Conservation (phyloP, 2,329 filamentous ascomycete genomes). For the Aspergillus flavus region DNA sequence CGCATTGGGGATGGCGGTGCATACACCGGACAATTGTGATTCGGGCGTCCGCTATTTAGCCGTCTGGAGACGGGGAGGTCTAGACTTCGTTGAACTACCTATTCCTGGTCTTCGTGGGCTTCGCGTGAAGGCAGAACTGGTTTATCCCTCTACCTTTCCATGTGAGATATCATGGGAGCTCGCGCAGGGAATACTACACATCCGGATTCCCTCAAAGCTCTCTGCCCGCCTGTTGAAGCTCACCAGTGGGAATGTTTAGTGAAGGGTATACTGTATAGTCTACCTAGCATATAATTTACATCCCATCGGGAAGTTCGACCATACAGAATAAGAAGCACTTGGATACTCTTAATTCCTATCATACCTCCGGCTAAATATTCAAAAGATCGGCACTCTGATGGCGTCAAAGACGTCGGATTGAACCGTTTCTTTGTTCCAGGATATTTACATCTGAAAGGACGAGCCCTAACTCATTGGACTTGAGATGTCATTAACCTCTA, state of each 20-base stretch:
- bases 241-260: neutral
- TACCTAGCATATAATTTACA: neutral
- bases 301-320: neutral
- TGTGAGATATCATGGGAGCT: constrained; percentile 5
- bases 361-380: neutral
- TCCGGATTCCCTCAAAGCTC: constrained; percentile 4
- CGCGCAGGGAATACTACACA: neutral
- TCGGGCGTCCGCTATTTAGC: constrained; percentile 15
- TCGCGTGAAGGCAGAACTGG: neutral
- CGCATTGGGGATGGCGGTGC: constrained; percentile 26
- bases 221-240: constrained; percentile 17
- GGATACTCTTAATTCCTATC: too few species aligned
- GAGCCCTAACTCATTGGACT: neutral
- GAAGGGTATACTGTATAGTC: neutral
- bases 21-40: neutral
- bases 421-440: neutral
- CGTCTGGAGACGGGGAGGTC: constrained; percentile 26
- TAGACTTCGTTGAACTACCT: constrained; percentile 6
- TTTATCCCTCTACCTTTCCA: constrained; percentile 15
- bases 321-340: too few species aligned
- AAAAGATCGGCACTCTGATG: too few species aligned
- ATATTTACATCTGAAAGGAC: neutral
- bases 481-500: neutral
- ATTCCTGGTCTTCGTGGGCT: neutral
- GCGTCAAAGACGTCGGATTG: too few species aligned